Percentiles rank a stretch among this genome's conserved stretches.
These are phyloP conservation scores for Perkinsus olseni DNA, from an alignment of 169 alveolate genomes.

Conservation along the genomic window DNA sequence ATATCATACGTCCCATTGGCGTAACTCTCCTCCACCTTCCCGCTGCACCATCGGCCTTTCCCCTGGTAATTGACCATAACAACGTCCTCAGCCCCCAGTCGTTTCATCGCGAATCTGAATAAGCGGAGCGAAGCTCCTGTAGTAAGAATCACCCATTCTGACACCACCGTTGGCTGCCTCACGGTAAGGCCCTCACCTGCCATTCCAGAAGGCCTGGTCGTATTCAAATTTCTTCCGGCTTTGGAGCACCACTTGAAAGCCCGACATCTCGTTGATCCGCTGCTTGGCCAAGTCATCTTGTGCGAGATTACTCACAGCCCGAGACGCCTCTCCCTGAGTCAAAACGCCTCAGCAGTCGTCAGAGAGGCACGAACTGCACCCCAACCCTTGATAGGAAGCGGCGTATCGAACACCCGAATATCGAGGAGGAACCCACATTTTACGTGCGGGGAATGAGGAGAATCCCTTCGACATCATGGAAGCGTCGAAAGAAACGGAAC, in stretches of 20 bases:
- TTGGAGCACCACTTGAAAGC: constrained; percentile 31
- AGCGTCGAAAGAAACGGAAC: too few relatives aligned
- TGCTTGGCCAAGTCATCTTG: background rate
- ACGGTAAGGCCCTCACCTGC: constrained; percentile 6
- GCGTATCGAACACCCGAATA: too few relatives aligned
- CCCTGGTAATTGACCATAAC: constrained; percentile 23
- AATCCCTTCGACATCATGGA: too few relatives aligned
- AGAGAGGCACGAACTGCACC: too few relatives aligned
- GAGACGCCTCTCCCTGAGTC: constrained; percentile 36
- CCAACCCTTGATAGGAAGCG: too few relatives aligned
- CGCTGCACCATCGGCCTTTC: constrained; percentile 27
- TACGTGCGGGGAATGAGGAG: too few relatives aligned
- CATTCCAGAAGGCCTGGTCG: constrained; percentile 32
- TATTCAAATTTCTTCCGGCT: constrained; percentile 24
- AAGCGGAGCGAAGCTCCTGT: background rate
- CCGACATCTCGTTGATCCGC: background rate
- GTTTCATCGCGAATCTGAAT: constrained; percentile 24
- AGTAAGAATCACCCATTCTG: background rate
- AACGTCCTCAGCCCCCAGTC: constrained; percentile 15
- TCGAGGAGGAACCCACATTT: too few relatives aligned
- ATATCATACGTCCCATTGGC: constrained; percentile 33
- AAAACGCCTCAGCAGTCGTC: background rate
- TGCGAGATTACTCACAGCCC: constrained; percentile 26
- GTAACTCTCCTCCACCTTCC: constrained; percentile 18
- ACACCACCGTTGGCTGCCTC: too few relatives aligned